Conservation (phyloP, 78 protist species). For the Dictyostelium firmibasis region DNA sequence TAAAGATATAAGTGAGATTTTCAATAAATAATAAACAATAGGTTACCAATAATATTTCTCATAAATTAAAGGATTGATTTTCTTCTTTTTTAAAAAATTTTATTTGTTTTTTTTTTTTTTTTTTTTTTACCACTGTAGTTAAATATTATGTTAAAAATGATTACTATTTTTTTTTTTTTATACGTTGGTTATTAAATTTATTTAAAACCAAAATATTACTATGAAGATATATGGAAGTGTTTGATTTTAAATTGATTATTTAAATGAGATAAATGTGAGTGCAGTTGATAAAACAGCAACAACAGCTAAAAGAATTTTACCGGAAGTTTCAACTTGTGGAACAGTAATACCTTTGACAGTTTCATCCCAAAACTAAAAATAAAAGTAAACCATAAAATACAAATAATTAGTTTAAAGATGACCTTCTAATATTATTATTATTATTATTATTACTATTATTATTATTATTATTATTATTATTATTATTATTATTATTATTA, state of each 20-base stretch:
- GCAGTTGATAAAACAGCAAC: not conserved
- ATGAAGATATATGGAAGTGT: not conserved
- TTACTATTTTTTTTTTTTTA: too few species aligned
- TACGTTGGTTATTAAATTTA: not conserved
- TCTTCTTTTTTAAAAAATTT: not conserved
- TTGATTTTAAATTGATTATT: not conserved
- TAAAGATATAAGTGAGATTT: too few species aligned
- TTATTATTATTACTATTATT: not conserved
- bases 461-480: not conserved
- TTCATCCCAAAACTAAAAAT: slow-evolving; percentile 54
- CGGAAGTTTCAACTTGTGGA: not conserved
- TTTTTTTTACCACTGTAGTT: not conserved
- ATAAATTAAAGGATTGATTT: too few species aligned
- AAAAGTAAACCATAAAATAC: not conserved
- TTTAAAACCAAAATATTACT: not conserved
- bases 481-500: too few species aligned
- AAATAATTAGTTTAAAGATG: not conserved
- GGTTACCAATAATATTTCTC: too few species aligned
- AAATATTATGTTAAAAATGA: too few species aligned
- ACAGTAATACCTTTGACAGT: slow-evolving; percentile 28
- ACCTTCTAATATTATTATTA: too few species aligned
- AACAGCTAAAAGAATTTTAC: slow-evolving; percentile 13
- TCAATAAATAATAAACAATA: too few species aligned
- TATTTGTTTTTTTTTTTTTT: not conserved
- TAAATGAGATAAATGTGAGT: not conserved